Percentiles rank a stretch among this genome's conserved stretches.
Conservation (phyloP, 352 stramenopile genomes). For the Halophytophthora batemanensis region DNA sequence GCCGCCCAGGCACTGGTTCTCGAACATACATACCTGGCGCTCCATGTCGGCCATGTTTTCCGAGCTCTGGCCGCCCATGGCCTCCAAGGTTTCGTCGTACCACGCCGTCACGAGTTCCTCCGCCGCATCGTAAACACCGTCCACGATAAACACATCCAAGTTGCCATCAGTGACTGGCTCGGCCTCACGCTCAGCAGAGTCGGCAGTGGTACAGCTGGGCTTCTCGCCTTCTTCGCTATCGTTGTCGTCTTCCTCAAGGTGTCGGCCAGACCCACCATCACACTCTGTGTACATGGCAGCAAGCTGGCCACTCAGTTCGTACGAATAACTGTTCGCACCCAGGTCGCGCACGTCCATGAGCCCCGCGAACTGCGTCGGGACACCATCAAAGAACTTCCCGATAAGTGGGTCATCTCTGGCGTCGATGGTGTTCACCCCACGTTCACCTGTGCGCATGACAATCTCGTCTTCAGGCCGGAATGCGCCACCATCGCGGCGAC, state of each 20-base stretch:
- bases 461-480: slow-evolving; percentile 48
- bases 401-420: slow-evolving; percentile 27
- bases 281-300: slow-evolving; percentile 42
- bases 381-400: slow-evolving; percentile 31
- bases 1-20: slow-evolving; percentile 51
- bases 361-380: slow-evolving; percentile 39
- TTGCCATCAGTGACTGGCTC: slow-evolving; percentile 14
- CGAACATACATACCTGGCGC: slow-evolving; percentile 52
- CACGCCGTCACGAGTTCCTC: slow-evolving; percentile 36
- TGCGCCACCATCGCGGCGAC: slow-evolving; percentile 27
- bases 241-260: slow-evolving; percentile 12
- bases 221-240: slow-evolving; percentile 6
- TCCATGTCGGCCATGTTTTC: slow-evolving; percentile 51
- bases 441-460: slow-evolving; percentile 41
- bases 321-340: slow-evolving; percentile 51
- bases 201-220: not conserved
- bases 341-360: slow-evolving; percentile 49
- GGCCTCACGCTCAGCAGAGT: not conserved
- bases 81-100: slow-evolving; percentile 39
- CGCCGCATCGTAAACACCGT: slow-evolving; percentile 23
- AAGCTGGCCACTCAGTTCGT: slow-evolving; percentile 41
- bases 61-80: slow-evolving; percentile 27
- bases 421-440: slow-evolving; percentile 31
- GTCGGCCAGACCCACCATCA: slow-evolving; percentile 16
- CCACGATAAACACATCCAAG: slow-evolving; percentile 16